phyloP scores from a whole-genome alignment of 768 basidiomycete species.

The Rhizopogon sp. region DNA sequence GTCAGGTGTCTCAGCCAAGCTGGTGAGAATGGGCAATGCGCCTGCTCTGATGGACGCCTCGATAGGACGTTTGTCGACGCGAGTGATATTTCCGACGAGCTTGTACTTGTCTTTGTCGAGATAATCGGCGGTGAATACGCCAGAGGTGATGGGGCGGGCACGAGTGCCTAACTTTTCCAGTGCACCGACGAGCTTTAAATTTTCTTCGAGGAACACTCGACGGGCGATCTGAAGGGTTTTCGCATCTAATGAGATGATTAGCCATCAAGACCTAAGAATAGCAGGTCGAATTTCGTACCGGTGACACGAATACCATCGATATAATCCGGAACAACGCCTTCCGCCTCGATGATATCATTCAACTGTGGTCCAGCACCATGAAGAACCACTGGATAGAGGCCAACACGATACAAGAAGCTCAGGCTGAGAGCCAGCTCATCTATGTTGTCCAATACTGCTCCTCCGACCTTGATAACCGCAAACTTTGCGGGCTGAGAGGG shows the following conservation, averaged over 20 bases:
- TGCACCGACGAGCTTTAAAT: conserved; percentile 88
- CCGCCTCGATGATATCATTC: conserved; percentile 89
- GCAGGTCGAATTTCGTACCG: conserved; percentile 41
- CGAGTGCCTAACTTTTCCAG: conserved; percentile 94
- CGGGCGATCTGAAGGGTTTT: conserved; percentile 94
- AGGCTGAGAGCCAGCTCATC: conserved; percentile 93
- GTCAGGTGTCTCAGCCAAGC: conserved; percentile 88
- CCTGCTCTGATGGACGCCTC: conserved; percentile 97
- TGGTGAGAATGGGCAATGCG: conserved; percentile 92
- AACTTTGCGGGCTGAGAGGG: conserved; percentile 90
- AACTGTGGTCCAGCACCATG: conserved; percentile 96
- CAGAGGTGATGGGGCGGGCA: conserved; percentile 95
- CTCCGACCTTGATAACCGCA: conserved; percentile 97
- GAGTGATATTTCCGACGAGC: conserved; percentile 92
- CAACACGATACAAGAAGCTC: conserved; percentile 94
- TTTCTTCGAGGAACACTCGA: conserved; percentile 95
- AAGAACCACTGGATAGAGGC: conserved; percentile 95
- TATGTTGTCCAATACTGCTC: conserved; percentile 87
- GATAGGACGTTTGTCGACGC: conserved; percentile 92
- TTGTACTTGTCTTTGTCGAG: conserved; percentile 94
- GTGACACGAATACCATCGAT: conserved; percentile 98
- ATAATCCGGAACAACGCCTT: conserved; percentile 94
- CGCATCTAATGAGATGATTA: conserved; percentile 51
- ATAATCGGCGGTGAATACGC: conserved; percentile 96
- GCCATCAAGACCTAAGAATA: background rate